phyloP scores from a whole-genome alignment of 345 rosid species.

The Brassica carinata region DNA sequence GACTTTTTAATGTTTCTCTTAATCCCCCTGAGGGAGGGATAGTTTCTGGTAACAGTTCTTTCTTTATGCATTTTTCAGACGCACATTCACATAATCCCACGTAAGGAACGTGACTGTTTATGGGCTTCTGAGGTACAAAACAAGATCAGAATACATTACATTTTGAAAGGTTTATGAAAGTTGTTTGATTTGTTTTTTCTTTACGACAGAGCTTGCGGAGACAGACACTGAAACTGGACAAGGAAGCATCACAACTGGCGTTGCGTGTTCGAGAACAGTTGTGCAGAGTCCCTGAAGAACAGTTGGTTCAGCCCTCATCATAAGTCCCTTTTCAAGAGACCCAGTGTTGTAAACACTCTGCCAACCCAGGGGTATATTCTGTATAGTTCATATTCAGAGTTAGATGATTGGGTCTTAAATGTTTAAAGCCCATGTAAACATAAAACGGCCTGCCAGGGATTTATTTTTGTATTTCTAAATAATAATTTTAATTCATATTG shows the following conservation, averaged over 20 bases:
- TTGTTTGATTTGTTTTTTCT: background rate
- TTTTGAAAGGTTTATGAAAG: background rate
- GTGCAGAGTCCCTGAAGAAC: slow-evolving; percentile 26
- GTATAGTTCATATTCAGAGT: slow-evolving; percentile 30
- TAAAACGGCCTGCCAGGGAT: too few species aligned
- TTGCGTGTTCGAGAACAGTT: slow-evolving; percentile 55
- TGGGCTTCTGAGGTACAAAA: slow-evolving; percentile 85
- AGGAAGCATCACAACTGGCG: slow-evolving; percentile 57
- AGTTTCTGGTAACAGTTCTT: slow-evolving; percentile 9
- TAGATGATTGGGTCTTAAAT: too few species aligned
- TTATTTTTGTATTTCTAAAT: too few species aligned
- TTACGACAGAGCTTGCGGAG: slow-evolving; percentile 65
- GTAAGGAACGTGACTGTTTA: slow-evolving; percentile 74
- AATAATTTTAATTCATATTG: too few species aligned
- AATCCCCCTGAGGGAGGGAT: background rate
- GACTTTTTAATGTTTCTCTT: background rate
- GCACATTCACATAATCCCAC: slow-evolving; percentile 93
- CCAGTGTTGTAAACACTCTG: slow-evolving; percentile 22
- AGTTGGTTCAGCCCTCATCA: slow-evolving; percentile 43
- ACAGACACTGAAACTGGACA: slow-evolving; percentile 52
- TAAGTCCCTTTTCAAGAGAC: slow-evolving; percentile 16
- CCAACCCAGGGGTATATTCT: slow-evolving; percentile 17
- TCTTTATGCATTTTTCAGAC: slow-evolving; percentile 49
- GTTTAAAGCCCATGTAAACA: too few species aligned
- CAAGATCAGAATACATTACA: background rate